A percentile compares a stretch with the other conserved stretches of the same genome.
These are phyloP conservation scores for Endothia cerciana DNA, from an alignment of 2,329 filamentous ascomycete genomes.

Conservation along the genomic window DNA sequence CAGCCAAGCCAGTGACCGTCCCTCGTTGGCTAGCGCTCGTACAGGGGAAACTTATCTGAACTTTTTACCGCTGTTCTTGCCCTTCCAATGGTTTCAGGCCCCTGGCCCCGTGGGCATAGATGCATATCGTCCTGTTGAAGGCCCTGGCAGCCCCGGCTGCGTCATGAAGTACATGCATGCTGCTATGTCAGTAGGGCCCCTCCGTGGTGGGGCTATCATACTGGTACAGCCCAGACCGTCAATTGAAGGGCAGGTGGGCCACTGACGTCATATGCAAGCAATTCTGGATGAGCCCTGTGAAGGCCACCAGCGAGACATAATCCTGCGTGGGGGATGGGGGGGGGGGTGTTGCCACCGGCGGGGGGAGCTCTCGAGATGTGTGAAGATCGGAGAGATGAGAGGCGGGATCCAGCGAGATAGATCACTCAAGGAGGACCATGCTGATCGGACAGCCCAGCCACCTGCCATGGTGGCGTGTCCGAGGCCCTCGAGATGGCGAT, in stretches of 20 bases:
- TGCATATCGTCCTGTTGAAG: not conserved
- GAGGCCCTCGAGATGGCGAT: not conserved
- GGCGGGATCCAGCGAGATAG: not conserved
- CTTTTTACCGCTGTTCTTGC: constrained; percentile 1
- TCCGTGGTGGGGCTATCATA: not conserved
- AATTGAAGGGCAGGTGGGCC: not conserved
- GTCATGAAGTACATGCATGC: not conserved
- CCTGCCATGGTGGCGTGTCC: not conserved
- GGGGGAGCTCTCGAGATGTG: no score
- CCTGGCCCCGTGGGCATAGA: not conserved
- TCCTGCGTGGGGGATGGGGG: not conserved
- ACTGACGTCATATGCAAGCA: constrained; percentile 3
- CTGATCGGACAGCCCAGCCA: constrained; percentile 6
- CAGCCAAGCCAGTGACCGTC: no score
- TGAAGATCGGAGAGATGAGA: not conserved
- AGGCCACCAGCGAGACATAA: not conserved
- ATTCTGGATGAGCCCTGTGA: not conserved
- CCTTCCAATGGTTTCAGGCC: constrained; percentile 4
- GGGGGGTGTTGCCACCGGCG: no score
- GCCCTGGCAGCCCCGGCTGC: not conserved
- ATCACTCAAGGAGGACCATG: not conserved
- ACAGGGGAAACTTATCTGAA: no score
- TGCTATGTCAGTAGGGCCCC: not conserved
- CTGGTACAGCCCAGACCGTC: not conserved
- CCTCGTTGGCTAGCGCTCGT: no score